Base-by-base conservation (phyloP, 805 yeast species). In the Yarrowia deformans region DNA sequence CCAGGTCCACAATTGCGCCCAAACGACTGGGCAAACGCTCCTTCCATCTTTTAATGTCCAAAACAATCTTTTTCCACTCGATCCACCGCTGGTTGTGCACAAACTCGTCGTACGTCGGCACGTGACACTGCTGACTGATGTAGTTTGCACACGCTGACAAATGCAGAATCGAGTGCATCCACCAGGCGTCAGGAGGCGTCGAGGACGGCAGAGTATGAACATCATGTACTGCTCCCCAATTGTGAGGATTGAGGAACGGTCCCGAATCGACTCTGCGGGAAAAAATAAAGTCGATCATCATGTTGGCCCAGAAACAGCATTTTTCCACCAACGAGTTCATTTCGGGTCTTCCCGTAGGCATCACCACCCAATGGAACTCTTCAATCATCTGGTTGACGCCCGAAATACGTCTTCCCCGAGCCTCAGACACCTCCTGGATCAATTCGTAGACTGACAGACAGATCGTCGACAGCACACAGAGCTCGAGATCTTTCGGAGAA, bases 301-400 rank as follows among this genome's bases (percentile, higher is more conserved):
- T 60, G 42, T 60, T 60, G 42, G 66, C 66, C 66, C 66, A 60
- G 13, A 60, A 60, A 19, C 66, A 60, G 66, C 66, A 60, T 8
- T 34, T 42, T 45, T 60, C 66, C 13, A 60, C 46, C 34, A 60
- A 2, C 1, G 66, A 60, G 52, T 60, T 60, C 66, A 60, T 60
- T 32, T 42, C 66, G 1, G 66, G 66, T 0, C 66, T 18, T 23
- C 66, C 66, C 0, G 52, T 60, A 1, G 66, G 52, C 50, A 34
- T 60, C 8, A 60, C 66, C 5, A 60, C 66, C 66, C 66, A 60
- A n/a, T 60, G 66, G 16, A 60, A 60, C 66, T 60, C 66, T 29
- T 60, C 66, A 34, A 60, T 60, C 52, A 60, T 60, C 14, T 60
- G 66, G n/a, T 60, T 60, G 5, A 60, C 52, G 18, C 66, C 66